Percentiles rank a stretch among this genome's conserved stretches.
phyloP scores from a whole-genome alignment of 2,329 filamentous ascomycete species.

The Tolypocladium sp. region DNA sequence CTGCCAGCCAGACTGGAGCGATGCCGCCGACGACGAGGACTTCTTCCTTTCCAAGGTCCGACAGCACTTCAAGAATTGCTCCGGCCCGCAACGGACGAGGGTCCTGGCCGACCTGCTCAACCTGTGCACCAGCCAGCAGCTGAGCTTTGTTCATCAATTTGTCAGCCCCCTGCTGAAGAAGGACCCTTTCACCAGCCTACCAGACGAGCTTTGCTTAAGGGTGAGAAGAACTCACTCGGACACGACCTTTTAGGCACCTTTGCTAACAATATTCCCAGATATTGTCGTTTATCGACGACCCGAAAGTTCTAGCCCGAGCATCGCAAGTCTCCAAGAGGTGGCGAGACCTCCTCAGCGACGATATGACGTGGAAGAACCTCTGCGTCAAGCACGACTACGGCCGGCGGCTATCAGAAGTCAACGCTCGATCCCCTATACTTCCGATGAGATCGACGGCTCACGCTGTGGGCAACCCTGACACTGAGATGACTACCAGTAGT shows the following conservation, averaged over 20 bases:
- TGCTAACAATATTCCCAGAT: slow-evolving; percentile 46
- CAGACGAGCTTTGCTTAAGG: slow-evolving; percentile 84
- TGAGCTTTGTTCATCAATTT: slow-evolving; percentile 94
- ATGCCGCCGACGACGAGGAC: slow-evolving; percentile 72
- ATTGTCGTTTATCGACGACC: slow-evolving; percentile 93
- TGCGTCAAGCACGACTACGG: slow-evolving; percentile 92
- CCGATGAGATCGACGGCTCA: slow-evolving; percentile 20
- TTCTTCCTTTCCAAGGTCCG: slow-evolving; percentile 72
- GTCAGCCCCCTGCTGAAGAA: slow-evolving; percentile 92
- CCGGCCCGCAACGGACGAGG: slow-evolving; percentile 65
- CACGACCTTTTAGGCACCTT: neutral
- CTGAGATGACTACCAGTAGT: slow-evolving; percentile 25
- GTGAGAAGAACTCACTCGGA: slow-evolving; percentile 39
- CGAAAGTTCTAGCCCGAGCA: slow-evolving; percentile 82
- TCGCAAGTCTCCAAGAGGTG: slow-evolving; percentile 95
- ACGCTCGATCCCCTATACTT: slow-evolving; percentile 20
- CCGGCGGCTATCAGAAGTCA: slow-evolving; percentile 45
- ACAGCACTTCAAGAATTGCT: slow-evolving; percentile 70
- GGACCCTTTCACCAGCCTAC: slow-evolving; percentile 86
- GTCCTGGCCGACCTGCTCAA: slow-evolving; percentile 84
- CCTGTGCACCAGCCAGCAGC: slow-evolving; percentile 86
- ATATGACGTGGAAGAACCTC: slow-evolving; percentile 96
- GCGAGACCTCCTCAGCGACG: slow-evolving; percentile 87
- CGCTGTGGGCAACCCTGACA: slow-evolving; percentile 22
- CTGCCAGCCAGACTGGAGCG: slow-evolving; percentile 63